Base-by-base conservation (phyloP, 805 yeast genomes). In the Candida golubevii region DNA sequence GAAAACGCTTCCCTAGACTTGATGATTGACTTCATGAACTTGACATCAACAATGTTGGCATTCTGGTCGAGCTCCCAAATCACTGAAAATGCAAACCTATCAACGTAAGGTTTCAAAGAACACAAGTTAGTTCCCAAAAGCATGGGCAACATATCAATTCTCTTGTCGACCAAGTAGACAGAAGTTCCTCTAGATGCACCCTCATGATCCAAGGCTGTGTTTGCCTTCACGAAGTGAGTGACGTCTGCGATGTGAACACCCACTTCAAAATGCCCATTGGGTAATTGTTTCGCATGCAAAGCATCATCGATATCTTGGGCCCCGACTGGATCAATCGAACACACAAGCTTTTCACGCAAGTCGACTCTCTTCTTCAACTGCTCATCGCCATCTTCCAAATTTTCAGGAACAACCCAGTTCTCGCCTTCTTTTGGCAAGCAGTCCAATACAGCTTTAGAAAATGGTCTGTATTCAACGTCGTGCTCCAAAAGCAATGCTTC, bases 241-340 rank as follows among this genome's bases (percentile, higher is more conserved):
- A 93, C 99, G 67, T 93, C 99, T 8, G 99, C 99, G 70, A 93
- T 93, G 61, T 93, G 99, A 28, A 93, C 99, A 59, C 99, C 99
- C 45, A 93, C 96, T 63, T 93, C 96, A 72, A 79, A 89, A 61
- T 91, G 88, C 0, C 99, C 99, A 62, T 93, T 93, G 1, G 96
- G 89, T 39, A 93, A 74, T 42, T 62, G 61, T 50, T 77, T 71
- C 0, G 98, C 98, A 61, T 93, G 99, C 39, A 93, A 72, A 1
- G 99, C 99, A 71, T 93, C 97, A 71, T 93, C 99, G 58, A 93
- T 93, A 79, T 93, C 99, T 53, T 90, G 97, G 80, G 98, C 91
- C 28, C 85, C 84, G 2, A 97, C 97, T 8, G 99, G 99, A 73
- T 93, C 99, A 55, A 93, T 93, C 23, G 96, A 85, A 63, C 99